Evolutionary conservation across 2,329 filamentous ascomycete species (phyloP).

Genomic region (Diplodia corticola): DNA sequence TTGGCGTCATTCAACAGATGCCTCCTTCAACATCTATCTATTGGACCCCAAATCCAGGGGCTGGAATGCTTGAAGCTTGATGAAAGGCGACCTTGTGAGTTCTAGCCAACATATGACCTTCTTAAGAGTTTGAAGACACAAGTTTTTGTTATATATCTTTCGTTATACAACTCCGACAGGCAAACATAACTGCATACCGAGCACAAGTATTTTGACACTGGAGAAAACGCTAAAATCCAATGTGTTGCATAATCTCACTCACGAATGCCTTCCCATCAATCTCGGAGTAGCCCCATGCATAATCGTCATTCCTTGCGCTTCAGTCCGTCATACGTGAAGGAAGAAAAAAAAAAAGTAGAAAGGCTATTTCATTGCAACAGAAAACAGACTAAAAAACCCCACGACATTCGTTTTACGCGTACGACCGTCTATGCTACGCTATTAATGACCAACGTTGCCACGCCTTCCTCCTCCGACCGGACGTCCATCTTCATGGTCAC

Average conservation of each 20-base stretch:
- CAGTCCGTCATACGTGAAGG: neutral
- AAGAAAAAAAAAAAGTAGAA: neutral
- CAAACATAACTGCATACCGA: too few relatives aligned
- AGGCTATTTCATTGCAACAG: neutral
- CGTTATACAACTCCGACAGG: too few relatives aligned
- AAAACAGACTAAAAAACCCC: neutral
- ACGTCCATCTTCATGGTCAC: slow-evolving; percentile 95
- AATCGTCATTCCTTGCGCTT: neutral
- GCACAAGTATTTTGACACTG: neutral
- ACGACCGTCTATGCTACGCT: slow-evolving; percentile 67
- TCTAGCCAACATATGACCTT: too few relatives aligned
- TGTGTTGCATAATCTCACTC: neutral
- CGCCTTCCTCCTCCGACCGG: slow-evolving; percentile 86
- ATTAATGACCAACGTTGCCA: slow-evolving; percentile 80
- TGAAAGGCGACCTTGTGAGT: neutral
- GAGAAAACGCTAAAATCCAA: neutral
- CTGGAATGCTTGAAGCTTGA: neutral
- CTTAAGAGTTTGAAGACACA: too few relatives aligned
- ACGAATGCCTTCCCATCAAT: neutral
- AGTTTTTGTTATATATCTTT: too few relatives aligned
- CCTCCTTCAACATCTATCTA: neutral
- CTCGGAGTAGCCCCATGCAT: neutral
- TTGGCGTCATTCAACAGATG: neutral
- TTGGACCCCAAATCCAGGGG: neutral
- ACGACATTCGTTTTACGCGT: neutral